Evolutionary conservation across 1,284 basidiomycete species (phyloP).

Genomic region (Cryptococcus neoformans): DNA sequence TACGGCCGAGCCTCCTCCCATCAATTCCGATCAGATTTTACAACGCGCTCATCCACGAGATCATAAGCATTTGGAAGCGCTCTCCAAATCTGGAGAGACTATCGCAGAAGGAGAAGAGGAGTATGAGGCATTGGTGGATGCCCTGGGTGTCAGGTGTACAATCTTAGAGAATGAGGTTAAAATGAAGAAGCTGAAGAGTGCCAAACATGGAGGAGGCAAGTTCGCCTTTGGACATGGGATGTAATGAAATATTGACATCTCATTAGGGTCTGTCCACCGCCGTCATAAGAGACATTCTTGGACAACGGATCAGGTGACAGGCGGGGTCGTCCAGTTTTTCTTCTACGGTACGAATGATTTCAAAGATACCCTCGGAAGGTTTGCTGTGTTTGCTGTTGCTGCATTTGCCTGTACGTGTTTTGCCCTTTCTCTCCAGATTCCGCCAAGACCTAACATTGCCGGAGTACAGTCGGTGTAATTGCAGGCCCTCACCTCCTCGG

Average conservation of each 20-base stretch:
- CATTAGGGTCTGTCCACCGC: too few species aligned
- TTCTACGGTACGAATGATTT: slow-evolving; percentile 16
- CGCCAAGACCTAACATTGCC: not conserved
- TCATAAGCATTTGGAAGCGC: not conserved
- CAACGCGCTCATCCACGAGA: slow-evolving; percentile 29
- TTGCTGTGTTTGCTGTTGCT: slow-evolving; percentile 22
- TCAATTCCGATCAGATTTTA: slow-evolving; percentile 25
- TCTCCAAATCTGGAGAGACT: not conserved
- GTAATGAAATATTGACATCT: not conserved
- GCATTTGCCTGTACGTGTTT: slow-evolving; percentile 26
- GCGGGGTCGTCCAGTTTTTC: slow-evolving; percentile 22
- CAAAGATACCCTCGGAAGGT: slow-evolving; percentile 14
- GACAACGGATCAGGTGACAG: slow-evolving; percentile 5
- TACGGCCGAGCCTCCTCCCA: slow-evolving; percentile 28
- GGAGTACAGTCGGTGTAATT: slow-evolving; percentile 26
- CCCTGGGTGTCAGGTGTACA: slow-evolving; percentile 31
- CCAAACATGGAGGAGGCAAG: slow-evolving; percentile 19
- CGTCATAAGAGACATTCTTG: slow-evolving; percentile 4
- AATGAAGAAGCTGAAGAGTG: slow-evolving; percentile 9
- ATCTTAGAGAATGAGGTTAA: slow-evolving; percentile 29
- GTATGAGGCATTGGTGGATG: slow-evolving; percentile 29
- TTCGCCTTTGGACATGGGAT: not conserved
- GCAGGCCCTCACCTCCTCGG: slow-evolving; percentile 21
- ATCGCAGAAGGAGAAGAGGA: slow-evolving; percentile 22
- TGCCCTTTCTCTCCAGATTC: not conserved